Conservation (phyloP, 495 filamentous ascomycete genomes). For the Penicillium coprophilum region DNA sequence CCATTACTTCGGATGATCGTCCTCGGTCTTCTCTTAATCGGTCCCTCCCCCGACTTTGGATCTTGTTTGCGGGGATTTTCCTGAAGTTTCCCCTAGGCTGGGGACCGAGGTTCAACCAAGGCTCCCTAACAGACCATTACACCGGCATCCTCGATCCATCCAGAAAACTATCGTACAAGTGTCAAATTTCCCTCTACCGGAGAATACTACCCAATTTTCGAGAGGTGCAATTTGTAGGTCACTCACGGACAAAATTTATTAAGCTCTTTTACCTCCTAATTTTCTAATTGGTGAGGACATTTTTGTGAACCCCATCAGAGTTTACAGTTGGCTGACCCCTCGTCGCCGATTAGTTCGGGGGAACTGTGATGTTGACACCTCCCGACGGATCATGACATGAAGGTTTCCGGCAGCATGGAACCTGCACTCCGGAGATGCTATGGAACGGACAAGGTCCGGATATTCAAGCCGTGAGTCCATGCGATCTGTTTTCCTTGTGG, state of each 20-base stretch:
- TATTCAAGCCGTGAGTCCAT: conserved; percentile 32
- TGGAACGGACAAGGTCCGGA: conserved; percentile 25
- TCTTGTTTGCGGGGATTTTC: conserved; percentile 15
- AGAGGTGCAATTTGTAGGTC: conserved; percentile 14
- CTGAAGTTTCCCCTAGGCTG: background rate
- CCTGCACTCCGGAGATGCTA: conserved; percentile 27
- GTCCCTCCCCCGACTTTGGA: conserved; percentile 9
- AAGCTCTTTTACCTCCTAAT: background rate
- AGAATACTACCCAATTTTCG: conserved; percentile 26
- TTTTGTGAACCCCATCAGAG: conserved; percentile 11
- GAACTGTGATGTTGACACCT: conserved; percentile 23
- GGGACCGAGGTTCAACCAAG: conserved; percentile 26
- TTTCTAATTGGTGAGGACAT: conserved; percentile 12
- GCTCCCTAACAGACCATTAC: conserved; percentile 9
- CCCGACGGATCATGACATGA: conserved; percentile 28
- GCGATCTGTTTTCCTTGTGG: conserved; percentile 17
- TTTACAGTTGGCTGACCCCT: conserved; percentile 8
- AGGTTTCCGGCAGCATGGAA: conserved; percentile 33
- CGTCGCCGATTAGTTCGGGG: conserved; percentile 16
- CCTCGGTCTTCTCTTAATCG: conserved; percentile 2
- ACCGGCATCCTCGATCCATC: conserved; percentile 28
- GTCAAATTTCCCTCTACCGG: conserved; percentile 8
- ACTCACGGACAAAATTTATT: background rate
- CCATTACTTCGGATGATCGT: conserved; percentile 16
- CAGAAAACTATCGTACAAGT: conserved; percentile 21